Base-by-base conservation (phyloP, 495 filamentous ascomycete genomes). In the Penicillium samsonianum region DNA sequence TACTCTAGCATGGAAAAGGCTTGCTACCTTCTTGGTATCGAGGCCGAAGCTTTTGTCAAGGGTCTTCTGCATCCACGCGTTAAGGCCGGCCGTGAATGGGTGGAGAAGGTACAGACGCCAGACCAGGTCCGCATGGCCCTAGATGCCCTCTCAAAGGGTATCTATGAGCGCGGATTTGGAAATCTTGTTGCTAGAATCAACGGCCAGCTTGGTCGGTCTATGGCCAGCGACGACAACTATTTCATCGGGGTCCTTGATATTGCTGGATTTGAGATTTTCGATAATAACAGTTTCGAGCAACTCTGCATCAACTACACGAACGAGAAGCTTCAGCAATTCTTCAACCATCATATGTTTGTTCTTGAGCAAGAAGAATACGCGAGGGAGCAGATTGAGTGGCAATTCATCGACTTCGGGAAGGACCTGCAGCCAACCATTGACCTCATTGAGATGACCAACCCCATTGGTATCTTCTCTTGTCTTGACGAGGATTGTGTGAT, bases 331-430 rank as follows among this genome's bases (percentile, higher is more conserved):
- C 95, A 99, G 69, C 95, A 99, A 62, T 99, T 98, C 70, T 99
- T 99, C 82, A 99, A 99, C 58, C 95, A 99, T 63, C 95, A 99
- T 77, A 99, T 99, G 95, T 99, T 99, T 70, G 95, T 99, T 20
- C 75, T 99, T 20, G 95, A 99, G 67, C 95, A 99, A 67, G 95
- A 99, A 68, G 95, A 99, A 71, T 99, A 99, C 72, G 92, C 95
- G 16, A 76, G 92, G 48, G 95, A 99, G 68, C 90, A 96, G 70
- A 99, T 99, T 63, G 93, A 99, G 74, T 99, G 95, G 95, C 91
- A 97, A 67, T 99, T 99, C 68, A 98, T 99, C 67, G 95, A 99
- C 67, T 99, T 99, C 68, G 95, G 95, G 37, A 91, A 90, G 58
- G 95, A 99, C 67, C 78, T 99, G 17, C 95, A 99, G 73, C 95